Base-by-base conservation (phyloP, 805 yeast species). In the Monosporozyma siamensis region DNA sequence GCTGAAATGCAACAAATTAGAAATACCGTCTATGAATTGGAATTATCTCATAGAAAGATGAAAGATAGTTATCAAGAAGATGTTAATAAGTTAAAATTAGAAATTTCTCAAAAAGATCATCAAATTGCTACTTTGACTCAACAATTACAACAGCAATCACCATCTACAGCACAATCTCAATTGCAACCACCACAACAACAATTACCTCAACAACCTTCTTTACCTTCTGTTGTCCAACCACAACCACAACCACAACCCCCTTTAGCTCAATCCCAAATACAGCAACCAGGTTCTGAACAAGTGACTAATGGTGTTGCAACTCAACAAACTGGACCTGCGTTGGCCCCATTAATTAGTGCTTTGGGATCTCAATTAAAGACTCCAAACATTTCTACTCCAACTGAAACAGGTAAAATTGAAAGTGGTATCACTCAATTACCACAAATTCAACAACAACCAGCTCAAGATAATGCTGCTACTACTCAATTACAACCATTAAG, bases 61-160 rank as follows among this genome's bases (percentile, higher is more conserved):
- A 89, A 90, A 67, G 97, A 90, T 58, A 88, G 89, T 38, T 92
- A 90, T 65, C 97, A 90, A 64, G 95, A 85, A 55, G 97, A 90
- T 66, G 83, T 92, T 44, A 69, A 77, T 59, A 73, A 92, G 52
- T 73, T 90, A 64, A 88, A 90, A 64, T 78, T 80, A 49, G 95
- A 88, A 61, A 71, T 90, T 51, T 95, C 87, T 54, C 77, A 73
- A 56, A 72, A 89, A 54, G 94, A 85, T 59, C 74, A 90, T 61
- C 70, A 72, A 54, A 63, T 68, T 32, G 57, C 61, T 10, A 31
- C 76, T 67, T 43, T 74, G 65, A 29, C 44, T 43, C 72, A 69
- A 47, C 72, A 67, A 44, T 62, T 62, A 21, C 54, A 48, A 22
- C 50, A 36, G 42, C 64, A 24, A 29, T 44, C 22, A 20, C 52